Base-by-base conservation (phyloP, 768 basidiomycete species). In the Tulasnella sp. region DNA sequence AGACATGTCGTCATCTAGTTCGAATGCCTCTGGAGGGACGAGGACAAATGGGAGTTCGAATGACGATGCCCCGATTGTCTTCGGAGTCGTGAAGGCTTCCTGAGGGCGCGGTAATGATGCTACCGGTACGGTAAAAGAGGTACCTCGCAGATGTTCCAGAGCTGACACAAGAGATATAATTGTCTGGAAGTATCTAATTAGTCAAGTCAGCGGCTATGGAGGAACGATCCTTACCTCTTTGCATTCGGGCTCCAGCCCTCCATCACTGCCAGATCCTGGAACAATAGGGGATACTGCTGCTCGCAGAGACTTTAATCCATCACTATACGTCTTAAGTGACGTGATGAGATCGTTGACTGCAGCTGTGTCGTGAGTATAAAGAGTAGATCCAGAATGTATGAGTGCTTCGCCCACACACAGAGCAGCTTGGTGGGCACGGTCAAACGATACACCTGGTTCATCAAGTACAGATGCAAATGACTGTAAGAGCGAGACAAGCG, bases 381-480 rank as follows among this genome's bases (percentile, higher is more conserved):
- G 68, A 19, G 71, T 66, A 19, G 73, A 66, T 4, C 87, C 89
- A 27, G 78, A 81, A 84, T 90, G 57, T 1, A 37, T 24, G 6
- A 9, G 33, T 22, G 31, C 35, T 12, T 54, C 48, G 22, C 37
- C 28, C 52, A 20, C 8, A 63, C 86, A 86, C 8, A 86, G 65
- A 0, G 81, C 84, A 0, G 87, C 85, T 40, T 77, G 73, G 64
- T 86, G 81, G 2, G 83, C 87, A 15, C 88, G 77, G n/a, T 81
- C 78, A 57, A 83, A 78, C 3, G 87, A 88, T 2, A 87, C 84
- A 41, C 83, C 84, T 50, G 91, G 88, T 61, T 91, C 89, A 60
- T 90, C 86, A 16, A 95, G 70, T 3, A 93, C 92, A 1, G 81
- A 72, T 2, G 80, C 78, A 63, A 95, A 87, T 0, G 90, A 83